These are phyloP conservation scores for Neofusicoccum kwambonambiense DNA, from an alignment of 2,329 filamentous ascomycete species.

Conservation along the genomic window DNA sequence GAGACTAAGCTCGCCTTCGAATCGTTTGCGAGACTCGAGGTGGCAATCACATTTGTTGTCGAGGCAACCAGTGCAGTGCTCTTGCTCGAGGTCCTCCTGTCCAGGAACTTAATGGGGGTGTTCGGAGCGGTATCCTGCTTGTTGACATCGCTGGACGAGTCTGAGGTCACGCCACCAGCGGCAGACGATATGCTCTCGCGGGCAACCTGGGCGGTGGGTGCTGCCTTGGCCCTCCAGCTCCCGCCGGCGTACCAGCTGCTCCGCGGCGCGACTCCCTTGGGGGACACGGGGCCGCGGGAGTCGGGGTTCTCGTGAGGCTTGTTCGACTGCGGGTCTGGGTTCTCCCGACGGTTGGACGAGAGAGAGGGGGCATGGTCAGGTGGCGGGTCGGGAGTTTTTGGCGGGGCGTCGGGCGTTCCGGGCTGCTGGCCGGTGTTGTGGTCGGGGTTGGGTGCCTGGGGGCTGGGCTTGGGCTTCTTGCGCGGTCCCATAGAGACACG, in stretches of 20 bases:
- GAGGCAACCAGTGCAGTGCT: slow-evolving; percentile 45
- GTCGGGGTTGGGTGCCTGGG: slow-evolving; percentile 29
- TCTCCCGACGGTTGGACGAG: not conserved
- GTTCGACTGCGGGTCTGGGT: not conserved
- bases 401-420: not conserved
- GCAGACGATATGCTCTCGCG: slow-evolving; percentile 47
- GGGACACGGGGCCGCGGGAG: slow-evolving; percentile 22
- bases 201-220: slow-evolving; percentile 46
- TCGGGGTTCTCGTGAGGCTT: not conserved
- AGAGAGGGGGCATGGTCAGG: not conserved
- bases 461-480: slow-evolving; percentile 43
- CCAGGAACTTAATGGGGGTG: slow-evolving; percentile 37
- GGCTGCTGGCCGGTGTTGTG: not conserved
- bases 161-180: slow-evolving; percentile 43
- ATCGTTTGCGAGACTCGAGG: slow-evolving; percentile 31
- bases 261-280: slow-evolving; percentile 17
- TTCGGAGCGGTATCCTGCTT: slow-evolving; percentile 27
- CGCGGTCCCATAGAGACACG: slow-evolving; percentile 38
- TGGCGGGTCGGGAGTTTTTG: not conserved
- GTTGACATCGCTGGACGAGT: slow-evolving; percentile 34
- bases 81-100: slow-evolving; percentile 47
- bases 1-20: slow-evolving; percentile 23
- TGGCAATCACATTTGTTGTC: slow-evolving; percentile 47
- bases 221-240: slow-evolving; percentile 48
- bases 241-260: slow-evolving; percentile 46